phyloP scores from a whole-genome alignment of 345 rosid genomes.

The Anacardium occidentale region DNA sequence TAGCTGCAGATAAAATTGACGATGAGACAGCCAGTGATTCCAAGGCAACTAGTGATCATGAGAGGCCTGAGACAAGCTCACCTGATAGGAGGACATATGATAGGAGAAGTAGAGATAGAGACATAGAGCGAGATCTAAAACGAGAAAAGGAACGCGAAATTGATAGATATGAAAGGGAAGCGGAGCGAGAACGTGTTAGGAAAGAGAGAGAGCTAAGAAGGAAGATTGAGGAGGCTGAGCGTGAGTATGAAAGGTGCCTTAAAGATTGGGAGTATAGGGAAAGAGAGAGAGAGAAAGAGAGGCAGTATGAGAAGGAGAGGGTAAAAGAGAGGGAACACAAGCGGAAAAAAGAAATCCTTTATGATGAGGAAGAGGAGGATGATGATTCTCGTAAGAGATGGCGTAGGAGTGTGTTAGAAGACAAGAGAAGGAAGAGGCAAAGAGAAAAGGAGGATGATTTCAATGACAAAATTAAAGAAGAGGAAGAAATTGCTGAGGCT shows the following conservation, averaged over 20 bases:
- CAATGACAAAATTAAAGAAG: constrained; percentile 70
- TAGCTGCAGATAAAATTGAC: constrained; percentile 52
- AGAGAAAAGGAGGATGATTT: constrained; percentile 87
- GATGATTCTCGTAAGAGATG: constrained; percentile 85
- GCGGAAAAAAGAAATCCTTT: constrained; percentile 74
- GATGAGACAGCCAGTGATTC: constrained; percentile 66
- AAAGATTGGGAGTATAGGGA: constrained; percentile 97
- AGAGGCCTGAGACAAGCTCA: constrained; percentile 70
- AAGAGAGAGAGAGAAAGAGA: constrained; percentile 84
- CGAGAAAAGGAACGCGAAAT: constrained; percentile 86
- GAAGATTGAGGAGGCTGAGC: constrained; percentile 88
- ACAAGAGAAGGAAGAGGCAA: constrained; percentile 66
- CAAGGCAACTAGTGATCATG: constrained; percentile 57
- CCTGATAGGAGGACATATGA: constrained; percentile 78
- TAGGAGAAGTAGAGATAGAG: constrained; percentile 78
- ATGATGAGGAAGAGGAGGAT: constrained; percentile 79
- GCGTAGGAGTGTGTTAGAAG: constrained; percentile 74
- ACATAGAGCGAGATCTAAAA: constrained; percentile 56
- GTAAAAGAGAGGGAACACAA: constrained; percentile 92
- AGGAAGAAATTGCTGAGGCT: constrained; percentile 82
- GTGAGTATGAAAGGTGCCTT: constrained; percentile 80
- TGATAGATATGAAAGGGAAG: constrained; percentile 86
- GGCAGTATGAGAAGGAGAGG: constrained; percentile 89
- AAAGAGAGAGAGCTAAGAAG: constrained; percentile 94
- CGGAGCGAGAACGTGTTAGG: constrained; percentile 80